Evolutionary conservation across 2,329 filamentous ascomycete genomes (phyloP).

Genomic region (Ceratocystis albifundus): DNA sequence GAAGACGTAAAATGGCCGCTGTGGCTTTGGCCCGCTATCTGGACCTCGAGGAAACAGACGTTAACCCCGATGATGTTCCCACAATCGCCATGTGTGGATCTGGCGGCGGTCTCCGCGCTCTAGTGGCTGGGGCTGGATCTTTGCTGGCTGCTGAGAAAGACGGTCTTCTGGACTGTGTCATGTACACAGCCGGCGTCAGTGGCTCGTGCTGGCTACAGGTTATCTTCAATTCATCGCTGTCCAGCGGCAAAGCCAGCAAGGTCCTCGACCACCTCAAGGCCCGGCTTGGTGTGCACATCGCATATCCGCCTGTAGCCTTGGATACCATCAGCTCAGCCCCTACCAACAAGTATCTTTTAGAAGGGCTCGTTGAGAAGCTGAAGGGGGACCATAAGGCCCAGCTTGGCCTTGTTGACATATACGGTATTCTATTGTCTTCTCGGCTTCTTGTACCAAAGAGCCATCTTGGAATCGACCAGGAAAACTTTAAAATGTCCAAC

Average conservation of each 20-base stretch:
- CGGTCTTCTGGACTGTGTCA: constrained; percentile 85
- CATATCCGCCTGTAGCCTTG: constrained; percentile 77
- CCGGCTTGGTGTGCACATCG: constrained; percentile 76
- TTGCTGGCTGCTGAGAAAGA: constrained; percentile 73
- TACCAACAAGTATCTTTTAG: constrained; percentile 83
- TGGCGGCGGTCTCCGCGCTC: constrained; percentile 76
- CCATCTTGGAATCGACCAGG: constrained; percentile 50
- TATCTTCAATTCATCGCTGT: constrained; percentile 72
- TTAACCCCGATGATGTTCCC: constrained; percentile 89
- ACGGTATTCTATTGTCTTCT: constrained; percentile 74
- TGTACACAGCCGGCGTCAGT: constrained; percentile 90
- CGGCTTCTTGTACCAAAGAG: constrained; percentile 73
- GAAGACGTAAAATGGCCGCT: constrained; percentile 55
- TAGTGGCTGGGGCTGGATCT: constrained; percentile 80
- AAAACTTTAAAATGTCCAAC: constrained; percentile 83
- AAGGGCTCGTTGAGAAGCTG: constrained; percentile 81
- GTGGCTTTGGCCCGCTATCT: constrained; percentile 74
- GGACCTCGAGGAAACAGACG: constrained; percentile 59
- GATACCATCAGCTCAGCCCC: constrained; percentile 73
- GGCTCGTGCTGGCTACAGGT: constrained; percentile 93
- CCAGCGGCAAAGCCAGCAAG: constrained; percentile 52
- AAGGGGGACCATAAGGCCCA: constrained; percentile 66
- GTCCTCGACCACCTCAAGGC: constrained; percentile 79
- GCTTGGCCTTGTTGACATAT: constrained; percentile 87
- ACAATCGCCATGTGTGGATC: constrained; percentile 90